Percentiles rank a stretch among this genome's conserved stretches.
Conservation (phyloP, 2,329 filamentous ascomycete genomes). For the Cucurbitaria berberidis region DNA sequence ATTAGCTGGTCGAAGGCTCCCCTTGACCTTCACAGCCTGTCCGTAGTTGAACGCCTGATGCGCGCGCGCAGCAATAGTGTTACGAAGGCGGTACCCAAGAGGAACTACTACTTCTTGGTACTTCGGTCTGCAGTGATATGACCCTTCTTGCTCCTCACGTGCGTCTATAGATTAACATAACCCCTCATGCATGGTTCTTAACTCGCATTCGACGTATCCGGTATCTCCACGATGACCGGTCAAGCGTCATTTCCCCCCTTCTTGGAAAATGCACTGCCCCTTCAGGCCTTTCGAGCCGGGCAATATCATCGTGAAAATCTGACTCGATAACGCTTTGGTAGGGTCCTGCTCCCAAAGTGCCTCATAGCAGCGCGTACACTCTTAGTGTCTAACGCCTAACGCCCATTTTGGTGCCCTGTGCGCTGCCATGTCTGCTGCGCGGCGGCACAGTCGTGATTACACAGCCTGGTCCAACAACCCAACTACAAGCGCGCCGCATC, state of each 20-base stretch:
- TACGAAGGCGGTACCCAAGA: neutral
- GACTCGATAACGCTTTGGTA: conserved; percentile 7
- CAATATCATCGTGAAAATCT: neutral
- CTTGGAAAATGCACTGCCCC: conserved; percentile 17
- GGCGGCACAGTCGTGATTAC: neutral
- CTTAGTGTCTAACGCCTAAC: neutral
- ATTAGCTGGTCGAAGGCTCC: too few species aligned
- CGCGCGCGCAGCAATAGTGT: neutral
- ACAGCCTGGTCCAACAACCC: neutral
- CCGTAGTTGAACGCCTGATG: neutral
- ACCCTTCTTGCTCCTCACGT: neutral
- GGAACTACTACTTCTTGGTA: neutral
- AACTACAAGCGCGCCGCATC: neutral
- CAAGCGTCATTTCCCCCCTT: conserved; percentile 1
- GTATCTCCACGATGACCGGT: conserved; percentile 8
- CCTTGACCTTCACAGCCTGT: neutral
- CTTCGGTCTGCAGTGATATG: conserved; percentile 2
- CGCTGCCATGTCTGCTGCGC: neutral
- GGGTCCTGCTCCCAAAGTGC: neutral
- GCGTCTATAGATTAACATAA: neutral
- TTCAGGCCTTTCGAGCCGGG: conserved; percentile 1
- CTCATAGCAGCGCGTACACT: neutral
- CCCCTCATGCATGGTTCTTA: neutral
- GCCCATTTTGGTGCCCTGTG: neutral
- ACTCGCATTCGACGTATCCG: conserved; percentile 8